Evolutionary conservation across 2,329 filamentous ascomycete genomes (phyloP).

Genomic region (Trichoderma koningii): DNA sequence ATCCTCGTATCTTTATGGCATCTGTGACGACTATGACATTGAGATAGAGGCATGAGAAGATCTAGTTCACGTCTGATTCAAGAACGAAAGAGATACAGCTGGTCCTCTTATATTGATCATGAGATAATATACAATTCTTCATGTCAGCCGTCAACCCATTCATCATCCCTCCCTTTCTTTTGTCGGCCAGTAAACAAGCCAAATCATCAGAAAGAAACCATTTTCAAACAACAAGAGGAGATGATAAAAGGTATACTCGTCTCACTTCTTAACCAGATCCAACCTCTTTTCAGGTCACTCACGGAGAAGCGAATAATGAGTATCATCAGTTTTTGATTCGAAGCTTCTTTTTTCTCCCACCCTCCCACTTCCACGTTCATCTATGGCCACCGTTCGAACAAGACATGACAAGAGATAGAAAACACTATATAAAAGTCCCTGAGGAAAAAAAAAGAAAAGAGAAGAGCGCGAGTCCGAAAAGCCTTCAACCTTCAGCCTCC

Average conservation of each 20-base stretch:
- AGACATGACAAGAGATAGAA: background rate
- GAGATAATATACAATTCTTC: slow-evolving; percentile 24
- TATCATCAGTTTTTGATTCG: too few relatives aligned
- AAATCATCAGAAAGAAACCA: background rate
- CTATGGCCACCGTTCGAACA: slow-evolving; percentile 5
- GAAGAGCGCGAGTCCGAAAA: slow-evolving; percentile 4
- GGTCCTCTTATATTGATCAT: background rate
- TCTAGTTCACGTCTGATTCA: background rate
- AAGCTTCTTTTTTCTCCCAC: too few relatives aligned
- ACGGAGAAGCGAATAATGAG: background rate
- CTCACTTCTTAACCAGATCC: background rate
- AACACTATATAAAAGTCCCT: slow-evolving; percentile 6
- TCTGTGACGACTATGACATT: too few relatives aligned
- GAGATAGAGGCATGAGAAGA: too few relatives aligned
- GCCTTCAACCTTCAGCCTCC: background rate
- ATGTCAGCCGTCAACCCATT: slow-evolving; percentile 3
- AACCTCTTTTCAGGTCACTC: background rate
- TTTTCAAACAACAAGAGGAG: background rate
- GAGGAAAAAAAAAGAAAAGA: slow-evolving; percentile 1
- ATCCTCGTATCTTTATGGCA: too few relatives aligned
- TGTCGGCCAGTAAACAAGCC: background rate
- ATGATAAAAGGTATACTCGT: background rate
- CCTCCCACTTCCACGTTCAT: background rate
- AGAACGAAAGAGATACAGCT: background rate
- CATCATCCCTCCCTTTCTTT: background rate